Conservation (phyloP, 2,329 filamentous ascomycete genomes). For the Diaporthe sp. region DNA sequence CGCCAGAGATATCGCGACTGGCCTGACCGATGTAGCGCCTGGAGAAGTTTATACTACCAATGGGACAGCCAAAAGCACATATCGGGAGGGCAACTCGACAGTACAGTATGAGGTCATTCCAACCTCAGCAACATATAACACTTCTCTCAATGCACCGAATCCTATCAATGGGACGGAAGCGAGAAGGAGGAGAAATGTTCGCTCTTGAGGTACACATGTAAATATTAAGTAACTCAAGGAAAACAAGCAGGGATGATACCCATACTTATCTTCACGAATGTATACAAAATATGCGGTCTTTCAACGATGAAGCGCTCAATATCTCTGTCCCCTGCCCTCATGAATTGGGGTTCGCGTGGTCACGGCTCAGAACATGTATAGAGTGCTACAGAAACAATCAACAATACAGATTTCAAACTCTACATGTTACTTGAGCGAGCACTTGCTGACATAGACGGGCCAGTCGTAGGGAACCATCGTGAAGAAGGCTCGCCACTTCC, state of each 20-base stretch:
- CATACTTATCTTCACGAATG: too few species aligned
- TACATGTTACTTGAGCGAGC: too few species aligned
- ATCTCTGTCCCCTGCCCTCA: too few species aligned
- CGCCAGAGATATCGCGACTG: conserved; percentile 64
- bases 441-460: conserved; percentile 39
- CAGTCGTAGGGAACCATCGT: conserved; percentile 39
- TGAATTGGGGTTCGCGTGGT: too few species aligned
- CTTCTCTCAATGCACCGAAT: conserved; percentile 46
- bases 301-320: too few species aligned
- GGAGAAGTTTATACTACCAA: conserved; percentile 50
- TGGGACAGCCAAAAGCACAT: conserved; percentile 56
- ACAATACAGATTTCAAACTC: too few species aligned
- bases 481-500: conserved; percentile 40
- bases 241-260: background rate
- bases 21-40: conserved; percentile 54
- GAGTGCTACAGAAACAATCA: too few species aligned
- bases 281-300: too few species aligned
- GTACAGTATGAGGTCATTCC: conserved; percentile 50
- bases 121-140: conserved; percentile 49
- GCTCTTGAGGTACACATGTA: background rate
- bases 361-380: too few species aligned
- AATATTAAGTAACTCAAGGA: background rate
- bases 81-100: conserved; percentile 56
- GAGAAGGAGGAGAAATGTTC: background rate
- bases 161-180: background rate